phyloP scores from a whole-genome alignment of 352 stramenopile genomes.

The Phytophthora vignae region DNA sequence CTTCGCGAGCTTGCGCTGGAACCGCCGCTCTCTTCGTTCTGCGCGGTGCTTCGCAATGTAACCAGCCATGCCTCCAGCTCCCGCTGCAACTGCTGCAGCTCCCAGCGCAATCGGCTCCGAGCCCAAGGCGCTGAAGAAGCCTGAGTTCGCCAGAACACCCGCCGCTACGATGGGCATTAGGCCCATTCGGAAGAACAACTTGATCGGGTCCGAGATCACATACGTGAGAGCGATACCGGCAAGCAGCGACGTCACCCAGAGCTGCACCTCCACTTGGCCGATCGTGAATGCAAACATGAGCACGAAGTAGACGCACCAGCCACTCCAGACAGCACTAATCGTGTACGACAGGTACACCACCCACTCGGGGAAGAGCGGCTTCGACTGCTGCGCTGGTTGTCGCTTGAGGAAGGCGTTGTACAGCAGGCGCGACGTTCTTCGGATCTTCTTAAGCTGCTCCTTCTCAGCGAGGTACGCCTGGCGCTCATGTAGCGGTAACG shows the following conservation, averaged over 20 bases:
- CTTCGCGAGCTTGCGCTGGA: slow-evolving; percentile 14
- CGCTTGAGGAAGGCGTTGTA: slow-evolving; percentile 77
- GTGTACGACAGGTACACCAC: slow-evolving; percentile 77
- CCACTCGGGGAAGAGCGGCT: slow-evolving; percentile 77
- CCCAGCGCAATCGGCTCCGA: slow-evolving; percentile 58
- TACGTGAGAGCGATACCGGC: slow-evolving; percentile 66
- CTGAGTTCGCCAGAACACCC: slow-evolving; percentile 56
- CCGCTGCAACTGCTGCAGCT: slow-evolving; percentile 46
- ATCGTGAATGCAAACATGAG: slow-evolving; percentile 78
- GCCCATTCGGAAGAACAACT: slow-evolving; percentile 77
- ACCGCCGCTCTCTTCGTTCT: slow-evolving; percentile 19
- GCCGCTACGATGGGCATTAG: slow-evolving; percentile 72
- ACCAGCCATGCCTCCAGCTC: slow-evolving; percentile 55
- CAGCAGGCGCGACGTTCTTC: slow-evolving; percentile 65
- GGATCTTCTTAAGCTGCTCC: slow-evolving; percentile 70
- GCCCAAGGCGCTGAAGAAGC: slow-evolving; percentile 63
- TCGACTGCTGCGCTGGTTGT: slow-evolving; percentile 53
- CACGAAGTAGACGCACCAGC: slow-evolving; percentile 73
- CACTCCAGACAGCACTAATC: slow-evolving; percentile 62
- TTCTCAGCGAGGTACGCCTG: slow-evolving; percentile 67
- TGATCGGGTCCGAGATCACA: slow-evolving; percentile 69
- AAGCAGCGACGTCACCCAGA: slow-evolving; percentile 70
- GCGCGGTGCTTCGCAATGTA: slow-evolving; percentile 50
- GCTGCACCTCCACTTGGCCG: slow-evolving; percentile 59
- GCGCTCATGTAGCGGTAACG: slow-evolving; percentile 65